Base-by-base conservation (phyloP, 768 basidiomycete species). In the Phylloporus sp. region DNA sequence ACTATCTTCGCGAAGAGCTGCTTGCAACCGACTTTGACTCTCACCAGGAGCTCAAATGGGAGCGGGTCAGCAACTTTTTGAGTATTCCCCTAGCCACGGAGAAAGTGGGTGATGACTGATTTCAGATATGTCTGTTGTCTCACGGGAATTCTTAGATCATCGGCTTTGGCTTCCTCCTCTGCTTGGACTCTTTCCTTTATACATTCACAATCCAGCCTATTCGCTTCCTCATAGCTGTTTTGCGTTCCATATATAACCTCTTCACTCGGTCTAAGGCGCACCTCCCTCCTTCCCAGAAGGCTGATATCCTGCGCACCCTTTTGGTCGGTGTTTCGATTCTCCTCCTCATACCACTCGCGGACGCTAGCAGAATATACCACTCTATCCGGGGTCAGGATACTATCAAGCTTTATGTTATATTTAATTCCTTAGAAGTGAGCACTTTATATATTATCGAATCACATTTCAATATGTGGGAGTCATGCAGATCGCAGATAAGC, bases 321-420 rank as follows among this genome's bases (percentile, higher is more conserved):
- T 76, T 99, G 3, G 77, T 99, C 20, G 65, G 86, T 1, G 65
- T 85, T 24, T 89, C 94, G 0, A 78, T 94, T 42, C 57, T 83
- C 16, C 77, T 95, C 20, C 75, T 97, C 5, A 78, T 84, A 29
- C 85, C 88, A 2, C 77, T 94, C 35, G 94, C 95, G 7, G 95
- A 99, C 64, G 89, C 93, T 10, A 95, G 93, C 70, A 94, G 95
- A 74, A 95, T 99, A 59, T 99, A 99, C 61, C 97, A 99, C 63
- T 88, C 87, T 15, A 97, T 99, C 49, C 85, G 97, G 20, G 95
- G 95, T 0, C 97, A 98, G 70, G 97, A 99, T 60, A 97, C 93
- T 3, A 95, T 99, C 73, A 99, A 98, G 73, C 72, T 99, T 44
- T 98, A 98, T 73, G 97, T 99, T 53, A 95, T 99, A 45, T 99